Conservation (phyloP, 2,329 filamentous ascomycete species). For the Mariannaea sp. region DNA sequence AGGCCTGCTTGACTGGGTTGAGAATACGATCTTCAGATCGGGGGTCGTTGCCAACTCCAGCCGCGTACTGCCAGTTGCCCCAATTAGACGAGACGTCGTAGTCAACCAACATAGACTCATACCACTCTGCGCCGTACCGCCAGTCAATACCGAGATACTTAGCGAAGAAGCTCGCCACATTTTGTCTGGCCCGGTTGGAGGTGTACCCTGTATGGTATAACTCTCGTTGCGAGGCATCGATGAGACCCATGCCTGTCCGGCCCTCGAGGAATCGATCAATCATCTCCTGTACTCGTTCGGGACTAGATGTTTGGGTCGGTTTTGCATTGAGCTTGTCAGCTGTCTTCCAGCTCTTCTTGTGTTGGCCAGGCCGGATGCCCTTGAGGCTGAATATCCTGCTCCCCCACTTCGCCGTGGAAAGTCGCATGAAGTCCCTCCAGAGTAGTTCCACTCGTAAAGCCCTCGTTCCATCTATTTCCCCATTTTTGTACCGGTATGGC, state of each 20-base stretch:
- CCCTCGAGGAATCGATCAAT: constrained; percentile 67
- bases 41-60: constrained; percentile 80
- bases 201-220: constrained; percentile 78
- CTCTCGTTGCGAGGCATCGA: constrained; percentile 78
- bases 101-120: constrained; percentile 74
- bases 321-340: constrained; percentile 39
- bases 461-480: constrained; percentile 73
- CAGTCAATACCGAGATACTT: constrained; percentile 79
- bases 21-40: constrained; percentile 73
- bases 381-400: constrained; percentile 65
- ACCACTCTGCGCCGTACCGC: constrained; percentile 82
- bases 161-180: constrained; percentile 74
- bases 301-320: constrained; percentile 45
- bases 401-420: constrained; percentile 74
- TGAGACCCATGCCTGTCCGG: constrained; percentile 74
- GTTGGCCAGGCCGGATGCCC: constrained; percentile 60
- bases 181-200: constrained; percentile 75
- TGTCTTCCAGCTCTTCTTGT: constrained; percentile 56
- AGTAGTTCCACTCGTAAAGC: constrained; percentile 74
- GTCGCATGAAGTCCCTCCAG: constrained; percentile 81
- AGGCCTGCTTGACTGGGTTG: constrained; percentile 80
- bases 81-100: constrained; percentile 79
- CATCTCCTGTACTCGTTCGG: constrained; percentile 51
- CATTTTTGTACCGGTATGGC: constrained; percentile 64
- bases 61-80: constrained; percentile 83